A percentile compares a stretch with the other conserved stretches of the same genome.
phyloP scores from a whole-genome alignment of 768 basidiomycete species.

The Phlebiopsis gigantea region DNA sequence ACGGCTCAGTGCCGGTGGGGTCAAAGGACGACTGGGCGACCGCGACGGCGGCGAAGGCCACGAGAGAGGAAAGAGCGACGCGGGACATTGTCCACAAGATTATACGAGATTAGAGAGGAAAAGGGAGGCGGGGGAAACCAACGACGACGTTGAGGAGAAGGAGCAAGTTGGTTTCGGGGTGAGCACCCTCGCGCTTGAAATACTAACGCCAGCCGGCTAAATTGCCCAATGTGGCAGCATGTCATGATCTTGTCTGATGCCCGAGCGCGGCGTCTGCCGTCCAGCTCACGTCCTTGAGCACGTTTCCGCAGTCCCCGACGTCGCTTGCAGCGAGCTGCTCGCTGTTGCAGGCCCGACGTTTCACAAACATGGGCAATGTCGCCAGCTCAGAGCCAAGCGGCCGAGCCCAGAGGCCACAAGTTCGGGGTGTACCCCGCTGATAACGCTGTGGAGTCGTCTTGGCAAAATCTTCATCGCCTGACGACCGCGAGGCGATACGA shows the following conservation, averaged over 20 bases:
- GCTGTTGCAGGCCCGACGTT: neutral
- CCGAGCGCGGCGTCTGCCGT: neutral
- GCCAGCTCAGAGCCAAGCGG: neutral
- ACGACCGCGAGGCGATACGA: neutral
- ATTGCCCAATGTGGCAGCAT: neutral
- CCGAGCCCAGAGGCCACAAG: neutral
- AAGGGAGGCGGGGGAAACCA: neutral
- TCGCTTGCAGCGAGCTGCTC: neutral
- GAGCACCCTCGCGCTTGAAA: neutral
- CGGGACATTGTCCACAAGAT: constrained; percentile 2
- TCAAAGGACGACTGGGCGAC: neutral
- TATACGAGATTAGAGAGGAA: neutral
- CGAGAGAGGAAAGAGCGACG: constrained; percentile 4
- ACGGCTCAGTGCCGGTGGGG: constrained; percentile 19
- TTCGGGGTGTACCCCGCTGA: neutral
- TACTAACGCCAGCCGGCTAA: neutral
- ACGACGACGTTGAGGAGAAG: neutral
- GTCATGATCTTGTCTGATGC: neutral
- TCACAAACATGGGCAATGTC: no score
- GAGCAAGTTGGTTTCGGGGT: neutral
- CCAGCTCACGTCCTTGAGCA: neutral
- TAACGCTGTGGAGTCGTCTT: neutral
- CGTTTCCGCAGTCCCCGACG: neutral
- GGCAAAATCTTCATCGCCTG: neutral
- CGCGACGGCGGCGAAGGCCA: neutral